These are phyloP conservation scores for Thelonectria discophora DNA, from an alignment of 2,329 filamentous ascomycete species.

Conservation along the genomic window DNA sequence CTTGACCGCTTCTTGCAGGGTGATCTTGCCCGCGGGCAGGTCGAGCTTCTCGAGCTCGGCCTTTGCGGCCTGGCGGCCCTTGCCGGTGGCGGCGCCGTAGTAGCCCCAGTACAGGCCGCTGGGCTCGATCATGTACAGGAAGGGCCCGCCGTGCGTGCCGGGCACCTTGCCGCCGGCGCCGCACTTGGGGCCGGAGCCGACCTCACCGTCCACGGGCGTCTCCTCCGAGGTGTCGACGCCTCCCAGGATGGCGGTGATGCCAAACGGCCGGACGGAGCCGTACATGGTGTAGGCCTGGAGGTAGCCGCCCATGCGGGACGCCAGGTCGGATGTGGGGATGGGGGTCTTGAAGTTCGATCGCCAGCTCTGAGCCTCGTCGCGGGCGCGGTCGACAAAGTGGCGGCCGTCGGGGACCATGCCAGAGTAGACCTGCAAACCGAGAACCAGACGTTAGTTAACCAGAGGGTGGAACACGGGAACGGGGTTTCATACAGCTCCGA, in stretches of 20 bases:
- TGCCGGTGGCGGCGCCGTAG: slow-evolving; percentile 96
- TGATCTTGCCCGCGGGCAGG: slow-evolving; percentile 78
- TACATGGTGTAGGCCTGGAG: slow-evolving; percentile 98
- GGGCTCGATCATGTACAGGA: slow-evolving; percentile 98
- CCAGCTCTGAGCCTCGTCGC: slow-evolving; percentile 93
- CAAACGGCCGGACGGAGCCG: slow-evolving; percentile 94
- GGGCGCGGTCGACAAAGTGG: slow-evolving; percentile 92
- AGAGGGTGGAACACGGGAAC: neutral
- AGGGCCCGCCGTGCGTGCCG: slow-evolving; percentile 84
- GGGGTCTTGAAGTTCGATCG: slow-evolving; percentile 93
- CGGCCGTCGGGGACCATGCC: slow-evolving; percentile 94
- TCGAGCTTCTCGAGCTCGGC: slow-evolving; percentile 98
- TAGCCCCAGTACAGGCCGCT: slow-evolving; percentile 98
- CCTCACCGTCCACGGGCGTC: slow-evolving; percentile 86
- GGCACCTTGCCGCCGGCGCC: slow-evolving; percentile 85
- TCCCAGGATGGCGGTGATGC: slow-evolving; percentile 92
- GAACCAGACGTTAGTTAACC: slow-evolving; percentile 19
- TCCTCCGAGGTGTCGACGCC: slow-evolving; percentile 93
- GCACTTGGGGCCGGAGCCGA: slow-evolving; percentile 79
- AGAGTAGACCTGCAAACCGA: slow-evolving; percentile 80
- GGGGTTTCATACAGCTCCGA: slow-evolving; percentile 80
- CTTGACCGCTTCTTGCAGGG: slow-evolving; percentile 88
- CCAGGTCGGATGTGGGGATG: slow-evolving; percentile 87
- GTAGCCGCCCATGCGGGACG: slow-evolving; percentile 93
- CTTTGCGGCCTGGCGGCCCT: slow-evolving; percentile 96